A percentile compares a stretch with the other conserved stretches of the same genome.
Conservation (phyloP, 768 basidiomycete species). For the Lentinus tigrinus region DNA sequence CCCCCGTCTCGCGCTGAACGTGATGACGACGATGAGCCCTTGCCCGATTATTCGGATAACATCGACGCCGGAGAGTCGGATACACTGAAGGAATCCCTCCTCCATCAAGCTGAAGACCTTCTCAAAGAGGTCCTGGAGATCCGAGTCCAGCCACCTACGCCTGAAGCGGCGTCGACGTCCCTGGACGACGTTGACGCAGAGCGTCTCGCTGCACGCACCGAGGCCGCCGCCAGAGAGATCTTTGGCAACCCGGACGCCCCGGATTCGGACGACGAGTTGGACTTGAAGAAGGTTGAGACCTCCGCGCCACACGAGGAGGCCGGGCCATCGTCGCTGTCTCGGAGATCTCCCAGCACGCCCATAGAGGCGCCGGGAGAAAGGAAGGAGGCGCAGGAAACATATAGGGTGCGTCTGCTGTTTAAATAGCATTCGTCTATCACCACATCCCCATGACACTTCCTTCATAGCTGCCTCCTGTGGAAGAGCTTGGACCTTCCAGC, state of each 20-base stretch:
- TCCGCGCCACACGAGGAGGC: neutral
- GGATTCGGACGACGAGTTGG: neutral
- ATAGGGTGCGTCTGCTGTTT: neutral
- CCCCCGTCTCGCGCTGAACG: neutral
- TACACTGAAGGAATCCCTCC: too few relatives aligned
- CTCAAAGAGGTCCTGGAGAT: too few relatives aligned
- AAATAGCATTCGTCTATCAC: neutral
- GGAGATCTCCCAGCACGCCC: neutral
- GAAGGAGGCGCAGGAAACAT: neutral
- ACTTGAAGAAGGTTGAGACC: neutral
- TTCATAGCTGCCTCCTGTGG: too few relatives aligned
- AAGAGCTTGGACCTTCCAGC: too few relatives aligned
- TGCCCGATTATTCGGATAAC: neutral
- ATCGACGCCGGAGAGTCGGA: neutral
- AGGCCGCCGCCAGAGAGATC: too few relatives aligned
- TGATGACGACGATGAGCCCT: neutral
- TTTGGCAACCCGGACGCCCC: too few relatives aligned
- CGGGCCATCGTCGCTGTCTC: neutral
- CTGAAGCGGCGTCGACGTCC: too few relatives aligned
- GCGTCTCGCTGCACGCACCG: too few relatives aligned
- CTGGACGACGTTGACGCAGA: too few relatives aligned
- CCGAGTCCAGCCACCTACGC: too few relatives aligned
- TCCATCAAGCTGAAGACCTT: too few relatives aligned
- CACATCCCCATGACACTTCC: neutral
- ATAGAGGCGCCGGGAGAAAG: neutral